phyloP scores from a whole-genome alignment of 1,139 yeast species.

The Dujonia santamariae region DNA sequence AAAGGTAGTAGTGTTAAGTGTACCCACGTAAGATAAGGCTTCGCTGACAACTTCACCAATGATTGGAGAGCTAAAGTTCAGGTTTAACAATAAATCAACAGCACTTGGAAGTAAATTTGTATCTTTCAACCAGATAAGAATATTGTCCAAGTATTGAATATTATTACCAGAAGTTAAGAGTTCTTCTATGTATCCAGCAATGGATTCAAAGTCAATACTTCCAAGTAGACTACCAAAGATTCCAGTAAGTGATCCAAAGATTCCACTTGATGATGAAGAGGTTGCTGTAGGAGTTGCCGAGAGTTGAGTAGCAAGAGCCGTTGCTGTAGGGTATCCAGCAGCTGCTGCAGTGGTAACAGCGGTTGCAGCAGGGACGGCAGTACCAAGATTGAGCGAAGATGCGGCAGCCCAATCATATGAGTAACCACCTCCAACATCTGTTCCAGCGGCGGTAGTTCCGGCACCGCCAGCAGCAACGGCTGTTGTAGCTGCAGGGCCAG shows the following conservation, averaged over 20 bases:
- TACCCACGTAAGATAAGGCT: conserved; percentile 16
- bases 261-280: conserved; percentile 2
- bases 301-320: background rate
- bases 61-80: conserved; percentile 17
- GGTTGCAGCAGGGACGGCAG: background rate
- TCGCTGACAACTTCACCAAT: conserved; percentile 10
- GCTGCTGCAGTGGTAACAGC: background rate
- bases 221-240: conserved; percentile 4
- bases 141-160: conserved; percentile 23
- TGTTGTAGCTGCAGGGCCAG: conserved; percentile 2
- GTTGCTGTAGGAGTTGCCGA: background rate
- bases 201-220: conserved; percentile 24
- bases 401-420: conserved; percentile 1
- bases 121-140: conserved; percentile 23
- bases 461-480: conserved; percentile 4
- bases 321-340: background rate
- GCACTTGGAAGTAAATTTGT: conserved; percentile 25
- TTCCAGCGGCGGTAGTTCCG: conserved; percentile 1
- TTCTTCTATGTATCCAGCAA: conserved; percentile 31
- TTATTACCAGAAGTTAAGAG: conserved; percentile 22
- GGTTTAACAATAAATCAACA: conserved; percentile 22
- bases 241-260: background rate
- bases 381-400: no score
- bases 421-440: conserved; percentile 4
- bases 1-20: conserved; percentile 25